Evolutionary conservation across 805 yeast species (phyloP), one percentile per base, ranked within the genome.

Genomic region (Metschnikowia noctiluminum): DNA sequence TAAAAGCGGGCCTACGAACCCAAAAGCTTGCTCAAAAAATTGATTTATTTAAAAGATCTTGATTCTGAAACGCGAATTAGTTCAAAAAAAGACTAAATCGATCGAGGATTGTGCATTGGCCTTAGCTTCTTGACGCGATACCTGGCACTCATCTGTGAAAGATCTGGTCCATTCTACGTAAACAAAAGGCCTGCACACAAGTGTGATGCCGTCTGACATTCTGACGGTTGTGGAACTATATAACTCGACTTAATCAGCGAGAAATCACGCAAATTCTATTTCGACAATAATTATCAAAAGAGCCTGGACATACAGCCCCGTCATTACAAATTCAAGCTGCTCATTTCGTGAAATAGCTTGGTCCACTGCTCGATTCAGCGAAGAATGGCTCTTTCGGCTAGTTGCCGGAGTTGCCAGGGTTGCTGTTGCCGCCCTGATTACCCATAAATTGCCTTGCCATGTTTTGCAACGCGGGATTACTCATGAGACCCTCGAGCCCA

Each of bases 361-460:
- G 2, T 21, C 21, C 4, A 4, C 21, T 21, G 21, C 21, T 21
- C 21, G 21, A 21, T 21, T 21, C 21, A 21, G 21, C 21, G 21
- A 4, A 21, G 21, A 21, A 21, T 21, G 21, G 21, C 21, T 21
- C 21, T 21, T 21, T 8, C 15, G 10, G 3, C 36, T 34, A 38
- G 38, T 50, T 43, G 11, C 39, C 45, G 32, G 40, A 26, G 35
- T 34, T 34, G 35, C 43, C 36, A 35, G 28, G 26, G 28, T 39
- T 34, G 42, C 35, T 31, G 42, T 13, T 36, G 12, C 46, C 50
- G 28, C 40, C 52, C 27, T 43, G 46, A 48, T 80, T 80, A 42
- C 87, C 86, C 79, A 84, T 78, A 62, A 89, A 83, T 59, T 76
- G 85, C 49, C 73, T 77, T 32, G 91, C 94, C 81, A 86, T 70